A percentile compares a stretch with the other conserved stretches of the same genome.
phyloP scores from a whole-genome alignment of 352 stramenopile genomes.

The Globisporangium rhizosaccharum region DNA sequence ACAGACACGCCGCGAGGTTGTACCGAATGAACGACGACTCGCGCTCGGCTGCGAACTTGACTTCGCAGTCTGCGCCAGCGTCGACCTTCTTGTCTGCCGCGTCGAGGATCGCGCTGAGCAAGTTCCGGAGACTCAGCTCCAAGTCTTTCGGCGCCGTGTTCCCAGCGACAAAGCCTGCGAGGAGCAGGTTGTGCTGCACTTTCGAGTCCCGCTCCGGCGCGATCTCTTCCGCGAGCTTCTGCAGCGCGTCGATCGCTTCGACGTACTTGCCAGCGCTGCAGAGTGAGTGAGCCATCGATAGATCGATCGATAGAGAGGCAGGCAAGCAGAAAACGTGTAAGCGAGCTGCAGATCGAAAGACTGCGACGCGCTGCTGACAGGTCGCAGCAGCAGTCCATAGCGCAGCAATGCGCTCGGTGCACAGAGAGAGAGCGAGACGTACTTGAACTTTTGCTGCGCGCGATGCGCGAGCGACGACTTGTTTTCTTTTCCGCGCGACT shows the following conservation, averaged over 20 bases:
- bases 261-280: constrained; percentile 81
- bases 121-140: constrained; percentile 59
- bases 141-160: constrained; percentile 64
- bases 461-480: constrained; percentile 84
- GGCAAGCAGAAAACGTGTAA: no score
- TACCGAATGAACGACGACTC: constrained; percentile 87
- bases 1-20: constrained; percentile 85
- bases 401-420: background rate
- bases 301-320: no score
- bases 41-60: constrained; percentile 65
- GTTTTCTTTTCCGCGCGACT: constrained; percentile 70
- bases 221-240: constrained; percentile 82
- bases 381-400: background rate
- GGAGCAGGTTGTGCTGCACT: constrained; percentile 81
- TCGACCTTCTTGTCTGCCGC: constrained; percentile 41
- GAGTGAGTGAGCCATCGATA: background rate
- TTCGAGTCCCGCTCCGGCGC: constrained; percentile 69
- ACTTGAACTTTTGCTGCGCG: constrained; percentile 88
- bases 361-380: no score
- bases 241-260: constrained; percentile 75
- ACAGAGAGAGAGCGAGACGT: constrained; percentile 14
- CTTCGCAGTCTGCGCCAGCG: constrained; percentile 19
- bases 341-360: no score
- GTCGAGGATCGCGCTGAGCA: constrained; percentile 38
- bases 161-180: constrained; percentile 61